A percentile compares a stretch with the other conserved stretches of the same genome.
phyloP scores from a whole-genome alignment of 2,329 filamentous ascomycete species.

The Pseudofabraea citricarpa region DNA sequence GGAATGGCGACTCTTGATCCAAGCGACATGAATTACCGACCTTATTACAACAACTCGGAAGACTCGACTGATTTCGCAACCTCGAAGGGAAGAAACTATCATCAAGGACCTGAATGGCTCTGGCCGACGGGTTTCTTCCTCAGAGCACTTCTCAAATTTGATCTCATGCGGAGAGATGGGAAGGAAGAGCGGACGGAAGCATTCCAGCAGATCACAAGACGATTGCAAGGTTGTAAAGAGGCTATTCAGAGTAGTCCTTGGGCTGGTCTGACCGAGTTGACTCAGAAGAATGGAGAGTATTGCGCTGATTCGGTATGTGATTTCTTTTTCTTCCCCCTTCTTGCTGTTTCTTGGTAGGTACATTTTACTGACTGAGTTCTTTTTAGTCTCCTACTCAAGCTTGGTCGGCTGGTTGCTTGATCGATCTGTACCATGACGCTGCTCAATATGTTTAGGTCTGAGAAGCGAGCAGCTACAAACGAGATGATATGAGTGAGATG shows the following conservation, averaged over 20 bases:
- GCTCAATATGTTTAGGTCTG: constrained; percentile 29
- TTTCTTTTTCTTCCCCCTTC: constrained; percentile 30
- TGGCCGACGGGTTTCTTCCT: constrained; percentile 98
- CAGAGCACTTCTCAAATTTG: constrained; percentile 85
- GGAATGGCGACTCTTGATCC: constrained; percentile 97
- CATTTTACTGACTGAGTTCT: constrained; percentile 27
- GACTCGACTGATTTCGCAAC: constrained; percentile 89
- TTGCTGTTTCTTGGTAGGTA: constrained; percentile 11
- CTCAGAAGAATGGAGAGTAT: constrained; percentile 79
- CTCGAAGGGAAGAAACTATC: constrained; percentile 92
- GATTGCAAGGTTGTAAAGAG: constrained; percentile 78
- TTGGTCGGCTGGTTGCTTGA: constrained; percentile 91
- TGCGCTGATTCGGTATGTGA: constrained; percentile 81
- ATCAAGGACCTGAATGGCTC: constrained; percentile 96
- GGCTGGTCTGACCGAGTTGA: constrained; percentile 90
- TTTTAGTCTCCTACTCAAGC: constrained; percentile 83
- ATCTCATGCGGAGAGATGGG: constrained; percentile 66
- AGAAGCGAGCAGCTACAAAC: not conserved
- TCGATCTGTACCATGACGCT: constrained; percentile 95
- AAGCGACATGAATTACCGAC: constrained; percentile 85
- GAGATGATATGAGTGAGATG: constrained; percentile 3
- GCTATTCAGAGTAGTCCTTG: constrained; percentile 76
- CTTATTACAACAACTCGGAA: constrained; percentile 92
- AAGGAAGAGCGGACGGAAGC: constrained; percentile 72
- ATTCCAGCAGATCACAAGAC: constrained; percentile 88